These are phyloP conservation scores for Fusarium tupiense DNA, from an alignment of 2,329 filamentous ascomycete species.

Conservation along the genomic window DNA sequence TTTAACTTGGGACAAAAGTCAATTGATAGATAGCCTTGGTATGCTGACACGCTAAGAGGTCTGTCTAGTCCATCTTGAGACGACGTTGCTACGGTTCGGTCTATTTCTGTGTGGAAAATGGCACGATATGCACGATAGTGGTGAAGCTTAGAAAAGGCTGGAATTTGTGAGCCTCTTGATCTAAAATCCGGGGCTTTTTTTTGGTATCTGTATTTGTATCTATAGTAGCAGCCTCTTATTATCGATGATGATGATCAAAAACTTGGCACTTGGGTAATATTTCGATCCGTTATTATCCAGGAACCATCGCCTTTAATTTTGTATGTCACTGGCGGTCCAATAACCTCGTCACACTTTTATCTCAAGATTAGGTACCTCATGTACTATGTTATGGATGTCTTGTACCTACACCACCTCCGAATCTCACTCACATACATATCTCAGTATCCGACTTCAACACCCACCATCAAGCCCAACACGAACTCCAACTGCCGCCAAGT, in stretches of 20 bases:
- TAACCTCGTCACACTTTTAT: background rate
- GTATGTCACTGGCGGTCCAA: slow-evolving; percentile 4
- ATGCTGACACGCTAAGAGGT: slow-evolving; percentile 9
- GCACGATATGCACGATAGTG: slow-evolving; percentile 20
- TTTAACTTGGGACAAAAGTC: background rate
- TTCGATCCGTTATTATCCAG: slow-evolving; percentile 20
- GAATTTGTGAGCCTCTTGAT: background rate
- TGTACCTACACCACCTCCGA: background rate
- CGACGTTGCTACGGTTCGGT: background rate
- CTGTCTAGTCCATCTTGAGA: slow-evolving; percentile 19
- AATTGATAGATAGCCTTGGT: background rate
- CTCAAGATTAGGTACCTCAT: background rate
- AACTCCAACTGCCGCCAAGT: slow-evolving; percentile 32
- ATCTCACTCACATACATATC: background rate
- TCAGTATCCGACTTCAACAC: slow-evolving; percentile 22
- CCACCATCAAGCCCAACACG: slow-evolving; percentile 31
- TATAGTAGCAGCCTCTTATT: slow-evolving; percentile 13
- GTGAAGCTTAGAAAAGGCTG: background rate
- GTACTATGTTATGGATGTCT: background rate
- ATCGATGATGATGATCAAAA: background rate
- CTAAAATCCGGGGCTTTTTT: slow-evolving; percentile 10
- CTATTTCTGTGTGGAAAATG: slow-evolving; percentile 14
- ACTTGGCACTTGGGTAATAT: slow-evolving; percentile 23
- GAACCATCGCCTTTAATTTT: slow-evolving; percentile 3
- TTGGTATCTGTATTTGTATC: background rate